phyloP scores from a whole-genome alignment of 2,329 filamentous ascomycete genomes.

The Huntiella omanensis region DNA sequence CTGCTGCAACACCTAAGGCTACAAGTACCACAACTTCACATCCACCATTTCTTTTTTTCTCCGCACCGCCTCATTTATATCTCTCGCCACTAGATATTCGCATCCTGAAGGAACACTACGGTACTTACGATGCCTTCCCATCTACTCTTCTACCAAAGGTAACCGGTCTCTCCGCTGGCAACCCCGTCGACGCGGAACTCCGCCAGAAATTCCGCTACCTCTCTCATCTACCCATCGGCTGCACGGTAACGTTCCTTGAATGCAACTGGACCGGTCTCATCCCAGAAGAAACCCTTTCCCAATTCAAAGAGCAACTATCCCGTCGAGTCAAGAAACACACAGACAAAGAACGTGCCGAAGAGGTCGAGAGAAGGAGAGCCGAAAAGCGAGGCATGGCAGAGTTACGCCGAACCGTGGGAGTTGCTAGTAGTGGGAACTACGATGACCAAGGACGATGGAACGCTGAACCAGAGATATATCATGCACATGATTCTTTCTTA shows the following conservation, averaged over 20 bases:
- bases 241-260: constrained; percentile 76
- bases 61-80: constrained; percentile 72
- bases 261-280: constrained; percentile 93
- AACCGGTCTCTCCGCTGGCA: constrained; percentile 74
- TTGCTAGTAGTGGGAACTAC: constrained; percentile 15
- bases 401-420: constrained; percentile 30
- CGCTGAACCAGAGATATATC: constrained; percentile 35
- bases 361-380: constrained; percentile 65
- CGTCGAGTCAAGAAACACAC: constrained; percentile 55
- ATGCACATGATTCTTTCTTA: constrained; percentile 37
- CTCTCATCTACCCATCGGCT: constrained; percentile 72
- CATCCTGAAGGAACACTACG: constrained; percentile 78
- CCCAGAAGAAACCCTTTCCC: constrained; percentile 50
- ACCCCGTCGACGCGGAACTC: constrained; percentile 69
- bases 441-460: background rate
- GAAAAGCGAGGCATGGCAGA: constrained; percentile 61
- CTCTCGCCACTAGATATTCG: constrained; percentile 80
- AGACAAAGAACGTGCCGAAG: constrained; percentile 72
- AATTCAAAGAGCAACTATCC: constrained; percentile 60
- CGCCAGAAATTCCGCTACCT: constrained; percentile 75
- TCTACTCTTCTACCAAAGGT: constrained; percentile 72
- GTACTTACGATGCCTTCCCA: constrained; percentile 63
- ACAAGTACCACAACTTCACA: background rate
- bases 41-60: constrained; percentile 51
- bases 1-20: background rate